Conservation (phyloP, 768 basidiomycete genomes). For the Cystoderma amianthinum region DNA sequence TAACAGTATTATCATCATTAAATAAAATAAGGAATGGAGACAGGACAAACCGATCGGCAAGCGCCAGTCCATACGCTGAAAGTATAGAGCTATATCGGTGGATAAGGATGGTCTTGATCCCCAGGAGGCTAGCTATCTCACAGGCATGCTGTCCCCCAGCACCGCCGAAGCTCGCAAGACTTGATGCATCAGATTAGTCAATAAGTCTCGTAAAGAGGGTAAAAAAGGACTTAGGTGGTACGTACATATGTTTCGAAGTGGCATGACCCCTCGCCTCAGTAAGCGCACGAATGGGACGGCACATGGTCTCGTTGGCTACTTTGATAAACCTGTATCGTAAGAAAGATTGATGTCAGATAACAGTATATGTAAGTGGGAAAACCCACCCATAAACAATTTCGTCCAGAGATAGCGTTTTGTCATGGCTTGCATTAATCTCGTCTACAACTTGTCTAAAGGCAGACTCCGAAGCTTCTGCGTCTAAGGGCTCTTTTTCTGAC, state of each 20-base stretch:
- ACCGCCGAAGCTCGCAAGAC: slow-evolving; percentile 83
- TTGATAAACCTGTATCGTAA: slow-evolving; percentile 86
- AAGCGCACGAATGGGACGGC: slow-evolving; percentile 82
- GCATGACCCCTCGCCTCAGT: slow-evolving; percentile 89
- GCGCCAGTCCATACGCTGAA: slow-evolving; percentile 90
- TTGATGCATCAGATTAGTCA: slow-evolving; percentile 19
- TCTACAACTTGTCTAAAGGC: slow-evolving; percentile 64
- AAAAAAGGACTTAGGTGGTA: slow-evolving; percentile 1
- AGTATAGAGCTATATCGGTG: slow-evolving; percentile 91
- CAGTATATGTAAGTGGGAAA: too few species aligned
- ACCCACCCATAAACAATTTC: slow-evolving; percentile 85
- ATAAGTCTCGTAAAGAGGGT: background rate
- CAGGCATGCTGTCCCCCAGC: slow-evolving; percentile 91
- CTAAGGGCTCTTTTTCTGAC: slow-evolving; percentile 79
- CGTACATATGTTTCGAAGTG: slow-evolving; percentile 64
- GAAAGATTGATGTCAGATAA: background rate
- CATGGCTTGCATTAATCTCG: slow-evolving; percentile 64
- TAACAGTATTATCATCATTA: background rate
- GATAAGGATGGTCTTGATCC: slow-evolving; percentile 83
- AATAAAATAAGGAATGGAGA: background rate
- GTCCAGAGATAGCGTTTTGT: slow-evolving; percentile 58
- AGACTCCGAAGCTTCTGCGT: slow-evolving; percentile 57
- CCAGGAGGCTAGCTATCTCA: slow-evolving; percentile 82
- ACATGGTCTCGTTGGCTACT: slow-evolving; percentile 97
- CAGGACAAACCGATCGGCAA: slow-evolving; percentile 58